A percentile compares a stretch with the other conserved stretches of the same genome.
Evolutionary conservation across 2,329 filamentous ascomycete species (phyloP).

Genomic region (Trichoderma endophyticum): DNA sequence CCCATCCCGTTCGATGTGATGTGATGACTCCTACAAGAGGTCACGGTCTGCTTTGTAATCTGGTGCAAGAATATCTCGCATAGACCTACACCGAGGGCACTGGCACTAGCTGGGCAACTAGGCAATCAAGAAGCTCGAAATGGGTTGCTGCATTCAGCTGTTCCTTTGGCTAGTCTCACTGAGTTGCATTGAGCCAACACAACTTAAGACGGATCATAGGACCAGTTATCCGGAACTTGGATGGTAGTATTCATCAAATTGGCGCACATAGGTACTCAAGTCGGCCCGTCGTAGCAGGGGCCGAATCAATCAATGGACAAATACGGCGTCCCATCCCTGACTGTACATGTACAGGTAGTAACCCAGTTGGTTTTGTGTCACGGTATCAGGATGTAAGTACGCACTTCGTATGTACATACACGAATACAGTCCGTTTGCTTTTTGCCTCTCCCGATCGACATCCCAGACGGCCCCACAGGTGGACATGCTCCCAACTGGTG

Average conservation of each 20-base stretch:
- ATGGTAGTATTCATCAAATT: not conserved
- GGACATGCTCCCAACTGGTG: not conserved
- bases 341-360: not conserved
- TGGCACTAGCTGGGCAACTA: not conserved
- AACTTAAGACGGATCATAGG: not conserved
- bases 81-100: not conserved
- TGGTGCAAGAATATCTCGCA: not conserved
- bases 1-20: not conserved
- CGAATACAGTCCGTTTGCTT: not conserved
- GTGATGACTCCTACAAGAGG: not conserved
- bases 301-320: not conserved
- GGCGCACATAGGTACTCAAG: not conserved
- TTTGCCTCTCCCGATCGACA: not conserved
- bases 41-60: not conserved
- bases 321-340: not conserved
- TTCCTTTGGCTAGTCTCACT: not conserved
- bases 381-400: not conserved
- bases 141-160: not conserved
- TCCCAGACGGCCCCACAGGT: not conserved
- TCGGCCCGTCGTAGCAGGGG: not conserved
- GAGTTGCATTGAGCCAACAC: not conserved
- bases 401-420: not conserved
- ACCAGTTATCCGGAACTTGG: not conserved
- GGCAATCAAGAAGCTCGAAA: not conserved
- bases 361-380: not conserved